Base-by-base conservation (phyloP, 495 filamentous ascomycete genomes). In the Neurospora sp. region DNA sequence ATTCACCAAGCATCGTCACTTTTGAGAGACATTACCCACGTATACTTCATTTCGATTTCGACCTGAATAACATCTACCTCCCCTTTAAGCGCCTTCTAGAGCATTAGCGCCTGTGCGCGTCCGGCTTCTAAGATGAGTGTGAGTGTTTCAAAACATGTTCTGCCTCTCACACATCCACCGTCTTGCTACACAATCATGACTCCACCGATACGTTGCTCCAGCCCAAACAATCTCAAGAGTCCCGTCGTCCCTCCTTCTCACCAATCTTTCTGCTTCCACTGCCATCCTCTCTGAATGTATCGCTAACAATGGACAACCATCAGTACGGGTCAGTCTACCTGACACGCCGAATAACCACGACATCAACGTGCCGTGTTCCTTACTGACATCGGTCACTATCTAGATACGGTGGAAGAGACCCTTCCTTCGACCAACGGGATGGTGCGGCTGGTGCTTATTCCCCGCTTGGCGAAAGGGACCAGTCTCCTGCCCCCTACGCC, bases 381-480 rank as follows among this genome's bases (percentile, higher is more conserved):
- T 40, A 73, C 81, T 84, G 69, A 84, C 75, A 22, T 18, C n/a
- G 10, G 31, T 10, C 39, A 40, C 70, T 40, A 45, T 71, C 18
- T 74, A 84, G 83, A 75, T 87, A 87, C 80, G 81, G 81, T 59
- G 83, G 80, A 38, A 81, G 78, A 74, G 75, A 76, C 65, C 87
- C 88, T 76, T 85, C 87, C 20, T 89, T 87, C 77, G 85, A 85
- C 72, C 81, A 88, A 73, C 81, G 83, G 73, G 77, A 78, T 45
- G 79, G 71, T 75, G 74, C 76, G 72, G 61, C 71, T 73, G 78
- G 78, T 41, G 77, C 78, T 42, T 81, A 80, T 41, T 76, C 70
- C 20, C 77, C 68, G 75, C 76, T 68, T 74, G 75, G 38, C 80
- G 84, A 74, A 77, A 74, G 71, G 75, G 53, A 65, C 53, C 53